Base-by-base conservation (phyloP, 2,329 filamentous ascomycete genomes). In the Myrmaecium sp. region DNA sequence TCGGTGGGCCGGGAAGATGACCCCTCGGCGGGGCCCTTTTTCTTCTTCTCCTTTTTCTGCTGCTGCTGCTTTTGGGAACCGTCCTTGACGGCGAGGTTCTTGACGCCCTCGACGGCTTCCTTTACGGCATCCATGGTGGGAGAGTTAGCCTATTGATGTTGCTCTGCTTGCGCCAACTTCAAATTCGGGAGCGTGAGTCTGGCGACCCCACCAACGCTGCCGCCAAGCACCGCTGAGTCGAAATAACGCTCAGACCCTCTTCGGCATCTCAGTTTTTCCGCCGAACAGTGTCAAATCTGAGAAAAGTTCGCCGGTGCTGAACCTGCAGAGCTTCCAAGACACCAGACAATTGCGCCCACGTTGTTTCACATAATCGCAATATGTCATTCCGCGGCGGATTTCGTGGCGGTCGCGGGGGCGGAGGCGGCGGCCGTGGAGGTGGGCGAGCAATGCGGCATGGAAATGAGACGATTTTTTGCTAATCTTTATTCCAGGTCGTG, bases 361-460 rank as follows among this genome's bases (percentile, higher is more conserved):
- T 32, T 34, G 33, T 21, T 37, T 34, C 25, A 16, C 28, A 35
- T 33, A 33, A 31, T 30, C 16, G 39, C 41, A 63, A 42, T 36
- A 75, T 74, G 73, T 69, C 72, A 49, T 76, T 72, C 52, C 65
- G 70, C 51, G 49, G 59, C 41, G 57, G 57, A 39, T 55, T 60
- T 37, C 59, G 61, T 34, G 54, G 57, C 26, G 55, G 59, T 35
- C 60, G 56, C 36, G 54, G 58, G 45, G 62, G 64, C 35, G 52
- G 57, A 33, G 58, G 67, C 42, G 58, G 61, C 35, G 60, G 62
- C 36, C 60, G 63, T 46, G 62, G 62, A 42, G 61, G 63, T 51
- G 23, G 26, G 46, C 35, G 33, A 23, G 21, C 12, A 13, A 7
- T 27, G 25, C 15, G 20, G 19, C 17, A 22, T 10, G 9, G 8